phyloP scores from a whole-genome alignment of 2,329 filamentous ascomycete species.

The Xylariales sp. region DNA sequence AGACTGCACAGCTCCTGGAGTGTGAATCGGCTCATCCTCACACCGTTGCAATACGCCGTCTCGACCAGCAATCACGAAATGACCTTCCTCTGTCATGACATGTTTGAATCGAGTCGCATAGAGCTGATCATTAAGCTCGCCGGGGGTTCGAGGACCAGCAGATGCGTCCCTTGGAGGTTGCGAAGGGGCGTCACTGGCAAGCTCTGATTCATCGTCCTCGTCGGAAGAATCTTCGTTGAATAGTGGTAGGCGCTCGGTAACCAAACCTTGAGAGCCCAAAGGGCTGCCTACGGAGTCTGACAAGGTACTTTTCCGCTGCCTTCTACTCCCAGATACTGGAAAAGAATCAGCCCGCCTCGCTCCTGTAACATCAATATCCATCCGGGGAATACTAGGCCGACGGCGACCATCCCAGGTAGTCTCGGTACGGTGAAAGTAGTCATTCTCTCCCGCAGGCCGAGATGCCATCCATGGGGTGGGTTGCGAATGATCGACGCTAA shows the following conservation, averaged over 20 bases:
- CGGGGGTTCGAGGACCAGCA: conserved; percentile 8
- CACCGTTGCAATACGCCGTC: conserved; percentile 72
- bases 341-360: conserved; percentile 13
- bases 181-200: conserved; percentile 11
- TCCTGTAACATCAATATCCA: conserved; percentile 19
- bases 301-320: conserved; percentile 10
- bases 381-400: conserved; percentile 22
- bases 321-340: conserved; percentile 6
- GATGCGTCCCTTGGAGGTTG: conserved; percentile 6
- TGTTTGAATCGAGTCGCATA: conserved; percentile 76
- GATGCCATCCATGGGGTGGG: conserved; percentile 23
- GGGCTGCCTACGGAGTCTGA: conserved; percentile 11
- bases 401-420: conserved; percentile 25
- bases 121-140: conserved; percentile 35
- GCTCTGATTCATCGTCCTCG: conserved; percentile 11
- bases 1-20: conserved; percentile 74
- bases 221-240: conserved; percentile 21
- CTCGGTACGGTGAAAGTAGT: conserved; percentile 29
- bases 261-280: too few species aligned
- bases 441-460: conserved; percentile 33
- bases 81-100: conserved; percentile 69
- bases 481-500: conserved; percentile 58
- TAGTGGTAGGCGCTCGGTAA: conserved; percentile 12
- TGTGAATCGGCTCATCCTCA: conserved; percentile 88
- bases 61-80: conserved; percentile 77